Conservation (phyloP, 345 rosid species). For the Populus nigra region DNA sequence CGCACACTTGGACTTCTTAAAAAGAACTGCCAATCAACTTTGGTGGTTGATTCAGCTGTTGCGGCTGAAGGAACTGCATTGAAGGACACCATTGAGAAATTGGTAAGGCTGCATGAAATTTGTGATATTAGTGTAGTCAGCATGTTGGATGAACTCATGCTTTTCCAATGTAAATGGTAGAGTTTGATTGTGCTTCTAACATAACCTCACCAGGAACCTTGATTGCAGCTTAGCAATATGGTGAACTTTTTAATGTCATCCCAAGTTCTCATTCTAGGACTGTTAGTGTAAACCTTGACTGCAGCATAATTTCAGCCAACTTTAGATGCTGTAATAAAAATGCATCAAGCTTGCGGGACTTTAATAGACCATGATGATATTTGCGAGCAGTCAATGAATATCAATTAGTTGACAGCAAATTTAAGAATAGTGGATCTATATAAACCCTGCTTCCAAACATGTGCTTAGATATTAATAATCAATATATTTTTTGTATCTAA, state of each 20-base stretch:
- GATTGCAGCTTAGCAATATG: neutral
- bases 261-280: neutral
- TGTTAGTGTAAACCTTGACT: neutral
- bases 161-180: neutral
- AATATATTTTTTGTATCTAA: neutral
- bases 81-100: slow-evolving; percentile 60
- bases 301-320: neutral
- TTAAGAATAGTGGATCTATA: neutral
- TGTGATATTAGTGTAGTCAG: neutral
- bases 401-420: neutral
- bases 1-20: slow-evolving; percentile 91
- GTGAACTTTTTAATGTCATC: neutral
- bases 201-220: neutral
- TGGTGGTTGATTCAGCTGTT: slow-evolving; percentile 62
- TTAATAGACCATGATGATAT: neutral
- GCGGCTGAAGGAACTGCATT: slow-evolving; percentile 69
- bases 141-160: neutral
- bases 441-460: neutral
- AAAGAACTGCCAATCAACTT: slow-evolving; percentile 78
- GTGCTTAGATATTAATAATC: neutral
- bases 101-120: slow-evolving; percentile 41
- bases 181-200: neutral
- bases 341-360: too few relatives aligned
- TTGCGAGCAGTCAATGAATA: neutral
- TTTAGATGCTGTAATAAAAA: neutral